Evolutionary conservation across 352 stramenopile species (phyloP).

Genomic region (Globisporangium parvum): DNA sequence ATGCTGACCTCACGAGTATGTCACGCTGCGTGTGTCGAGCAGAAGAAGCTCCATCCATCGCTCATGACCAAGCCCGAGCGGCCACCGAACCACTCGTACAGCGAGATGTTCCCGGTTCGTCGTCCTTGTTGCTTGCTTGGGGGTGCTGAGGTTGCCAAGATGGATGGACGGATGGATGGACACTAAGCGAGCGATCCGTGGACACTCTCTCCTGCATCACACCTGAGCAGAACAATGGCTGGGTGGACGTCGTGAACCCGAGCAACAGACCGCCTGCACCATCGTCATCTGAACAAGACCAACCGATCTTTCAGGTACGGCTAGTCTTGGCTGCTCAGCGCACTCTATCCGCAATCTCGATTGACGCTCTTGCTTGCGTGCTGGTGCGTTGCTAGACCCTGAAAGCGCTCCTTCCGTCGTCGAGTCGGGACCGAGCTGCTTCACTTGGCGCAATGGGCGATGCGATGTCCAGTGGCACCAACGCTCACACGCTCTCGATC

Average conservation of each 20-base stretch:
- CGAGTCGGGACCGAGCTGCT: constrained; percentile 4
- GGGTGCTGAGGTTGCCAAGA: too few species aligned
- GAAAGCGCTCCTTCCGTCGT: not conserved
- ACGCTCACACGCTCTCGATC: not conserved
- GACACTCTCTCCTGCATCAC: too few species aligned
- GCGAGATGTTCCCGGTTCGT: constrained; percentile 60
- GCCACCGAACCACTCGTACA: constrained; percentile 74
- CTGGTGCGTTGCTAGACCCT: not conserved
- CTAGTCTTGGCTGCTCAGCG: not conserved
- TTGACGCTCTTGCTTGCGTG: not conserved
- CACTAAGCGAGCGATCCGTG: too few species aligned
- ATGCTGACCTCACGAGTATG: not conserved
- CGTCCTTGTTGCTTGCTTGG: not conserved
- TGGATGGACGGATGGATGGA: too few species aligned
- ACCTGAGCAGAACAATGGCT: constrained; percentile 47
- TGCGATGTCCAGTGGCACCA: not conserved
- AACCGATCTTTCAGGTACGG: constrained; percentile 7
- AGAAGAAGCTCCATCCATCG: constrained; percentile 54
- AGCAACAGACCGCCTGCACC: constrained; percentile 7
- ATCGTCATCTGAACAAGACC: not conserved
- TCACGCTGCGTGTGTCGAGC: not conserved
- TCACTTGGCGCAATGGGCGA: not conserved
- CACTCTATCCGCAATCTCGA: not conserved
- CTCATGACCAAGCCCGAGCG: constrained; percentile 57
- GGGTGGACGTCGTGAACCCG: constrained; percentile 50